These are phyloP conservation scores for Coprinopsis cinerea DNA, from an alignment of 768 basidiomycete species.

Conservation along the genomic window DNA sequence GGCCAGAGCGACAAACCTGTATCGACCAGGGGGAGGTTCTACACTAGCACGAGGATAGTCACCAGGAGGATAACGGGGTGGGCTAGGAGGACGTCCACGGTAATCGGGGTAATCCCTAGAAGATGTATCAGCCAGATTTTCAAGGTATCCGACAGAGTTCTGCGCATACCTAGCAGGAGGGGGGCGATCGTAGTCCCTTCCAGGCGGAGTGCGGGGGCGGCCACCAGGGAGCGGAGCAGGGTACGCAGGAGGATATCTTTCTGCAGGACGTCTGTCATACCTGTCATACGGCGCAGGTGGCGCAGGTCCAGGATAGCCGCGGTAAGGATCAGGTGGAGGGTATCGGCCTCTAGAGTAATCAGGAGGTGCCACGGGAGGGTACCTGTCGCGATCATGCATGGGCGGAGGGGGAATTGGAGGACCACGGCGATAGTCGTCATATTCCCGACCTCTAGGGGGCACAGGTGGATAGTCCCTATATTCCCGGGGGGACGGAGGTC, in stretches of 20 bases:
- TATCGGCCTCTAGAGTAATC: slow-evolving; percentile 56
- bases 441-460: slow-evolving; percentile 48
- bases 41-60: slow-evolving; percentile 48
- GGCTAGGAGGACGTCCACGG: slow-evolving; percentile 48
- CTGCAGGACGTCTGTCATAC: slow-evolving; percentile 50
- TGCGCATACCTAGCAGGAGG: slow-evolving; percentile 44
- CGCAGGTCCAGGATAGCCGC: slow-evolving; percentile 45
- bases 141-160: not conserved
- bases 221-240: slow-evolving; percentile 46
- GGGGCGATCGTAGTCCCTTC: slow-evolving; percentile 56
- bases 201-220: slow-evolving; percentile 50
- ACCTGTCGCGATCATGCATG: slow-evolving; percentile 44
- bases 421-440: slow-evolving; percentile 63
- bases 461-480: slow-evolving; percentile 57
- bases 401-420: slow-evolving; percentile 25
- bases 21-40: slow-evolving; percentile 40
- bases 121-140: not conserved
- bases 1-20: slow-evolving; percentile 30
- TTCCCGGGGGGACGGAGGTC: slow-evolving; percentile 60
- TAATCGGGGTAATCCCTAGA: slow-evolving; percentile 55
- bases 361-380: slow-evolving; percentile 42
- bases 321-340: slow-evolving; percentile 45
- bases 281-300: slow-evolving; percentile 55
- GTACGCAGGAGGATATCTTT: slow-evolving; percentile 38
- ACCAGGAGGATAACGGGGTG: slow-evolving; percentile 40